Evolutionary conservation across 768 basidiomycete genomes (phyloP), one percentile per base, ranked within the genome.

Genomic region (Lactarius psammicola): DNA sequence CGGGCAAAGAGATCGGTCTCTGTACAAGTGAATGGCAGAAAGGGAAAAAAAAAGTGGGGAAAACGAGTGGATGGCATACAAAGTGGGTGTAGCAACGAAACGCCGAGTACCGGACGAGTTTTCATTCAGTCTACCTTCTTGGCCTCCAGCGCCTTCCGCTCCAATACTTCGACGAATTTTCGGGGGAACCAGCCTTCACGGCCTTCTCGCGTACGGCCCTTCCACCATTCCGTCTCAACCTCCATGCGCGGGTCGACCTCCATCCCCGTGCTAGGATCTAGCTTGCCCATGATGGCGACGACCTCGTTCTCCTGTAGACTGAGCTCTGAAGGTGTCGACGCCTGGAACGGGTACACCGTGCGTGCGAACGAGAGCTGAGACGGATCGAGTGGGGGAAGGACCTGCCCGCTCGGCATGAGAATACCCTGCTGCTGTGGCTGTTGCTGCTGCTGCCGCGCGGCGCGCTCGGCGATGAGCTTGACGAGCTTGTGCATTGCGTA

Each of bases 101-200:
- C 49, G 23, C 49, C 26, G 49, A 51, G 10, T 4, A n/a, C 44
- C n/a, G 3, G 20, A 18, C 20, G n/a, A 9, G n/a, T n/a, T 3
- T 46, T 23, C 5, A 20, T 49, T 73, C 69, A 82, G 36, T 81
- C 77, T 9, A 78, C 69, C 70, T 80, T 81, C 72, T 81, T 82
- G 6, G 69, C 71, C 62, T 77, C 70, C 1, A 67, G 63, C 61
- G 77, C 79, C 71, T 72, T 75, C 72, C 82, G 79, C 72, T 82
- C 85, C 63, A 91, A 75, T 4, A 90, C 80, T 75, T 93, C 85
- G 4, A 95, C 93, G 84, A 90, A 95, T 69, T 90, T 94, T 64
- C 80, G 84, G 2, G 95, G 95, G 82, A 98, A 97, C 94, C 94
- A 98, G 0, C 95, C 95, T 70, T 92, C 87, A 70, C 89, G 81